Evolutionary conservation across 2,329 filamentous ascomycete genomes (phyloP), one percentile per base, ranked within the genome.

Genomic region (Hirsutella rhossiliensis): DNA sequence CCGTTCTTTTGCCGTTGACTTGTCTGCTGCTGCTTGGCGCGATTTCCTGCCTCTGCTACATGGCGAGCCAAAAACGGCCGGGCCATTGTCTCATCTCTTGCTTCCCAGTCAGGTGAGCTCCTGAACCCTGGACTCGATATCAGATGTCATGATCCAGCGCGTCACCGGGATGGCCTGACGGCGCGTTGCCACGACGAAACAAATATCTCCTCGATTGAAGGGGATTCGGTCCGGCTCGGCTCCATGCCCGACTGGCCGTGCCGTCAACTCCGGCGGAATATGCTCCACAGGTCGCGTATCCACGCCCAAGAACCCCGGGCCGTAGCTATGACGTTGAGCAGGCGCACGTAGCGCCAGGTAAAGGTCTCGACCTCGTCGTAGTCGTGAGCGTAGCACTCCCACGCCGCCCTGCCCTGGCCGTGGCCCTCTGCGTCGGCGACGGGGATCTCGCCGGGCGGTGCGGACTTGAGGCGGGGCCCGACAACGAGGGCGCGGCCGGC

Each of bases 311-410:
- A 82, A 0, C 77, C 76, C 50, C 68, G 66, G 11, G 67, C 54
- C 29, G 52, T 54, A 48, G 71, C 67, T 31, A 74, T 53, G 28
- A 65, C 54, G 53, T 81, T 78, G 50, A 83, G 40, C 46, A 80
- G 49, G 36, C 62, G 60, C 2, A 83, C 57, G 44, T 78, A 67
- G 34, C 73, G 68, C 46, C 66, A 62, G 20, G 68, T 65, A 53
- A 81, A 82, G 2, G 65, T 57, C 53, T 83, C 80, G 15, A 67
- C 65, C 47, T 73, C 66, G 45, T 71, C 64, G 51, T 71, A 77
- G 52, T 82, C 77, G 49, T 78, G 64, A 0, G 69, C 76, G 56
- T 77, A 79, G 38, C 71, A 64, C 55, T 84, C 80, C 72, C 78
- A 82, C 2, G 77, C 58, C 0, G 70, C 72, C 30, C 62, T 62